Evolutionary conservation across 1,139 yeast genomes (phyloP).

Genomic region (Candida labiduridarum): DNA sequence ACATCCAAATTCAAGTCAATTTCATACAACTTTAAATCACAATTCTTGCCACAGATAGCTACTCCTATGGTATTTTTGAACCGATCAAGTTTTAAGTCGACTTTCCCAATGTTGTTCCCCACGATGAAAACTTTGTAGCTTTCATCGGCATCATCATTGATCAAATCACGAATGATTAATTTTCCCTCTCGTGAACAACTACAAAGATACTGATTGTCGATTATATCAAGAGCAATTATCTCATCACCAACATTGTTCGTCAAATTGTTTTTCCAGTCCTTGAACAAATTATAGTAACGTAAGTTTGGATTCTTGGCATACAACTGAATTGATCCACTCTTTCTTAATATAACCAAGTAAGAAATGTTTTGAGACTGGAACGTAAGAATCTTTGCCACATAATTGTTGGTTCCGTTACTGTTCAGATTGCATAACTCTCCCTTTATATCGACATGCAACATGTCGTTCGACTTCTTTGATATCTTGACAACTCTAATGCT

Average conservation of each 20-base stretch:
- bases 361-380: constrained; percentile 23
- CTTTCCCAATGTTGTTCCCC: constrained; percentile 38
- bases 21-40: constrained; percentile 39
- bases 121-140: constrained; percentile 33
- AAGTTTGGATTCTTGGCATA: constrained; percentile 21
- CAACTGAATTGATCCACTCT: constrained; percentile 34
- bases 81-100: constrained; percentile 24
- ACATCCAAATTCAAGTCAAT: constrained; percentile 12
- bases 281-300: constrained; percentile 26
- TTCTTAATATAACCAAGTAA: constrained; percentile 31
- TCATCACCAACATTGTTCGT: constrained; percentile 22
- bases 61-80: constrained; percentile 20
- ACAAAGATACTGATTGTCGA: constrained; percentile 36
- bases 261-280: constrained; percentile 38
- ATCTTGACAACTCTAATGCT: constrained; percentile 18
- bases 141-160: constrained; percentile 40
- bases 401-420: constrained; percentile 15
- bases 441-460: constrained; percentile 18
- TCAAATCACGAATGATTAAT: constrained; percentile 45
- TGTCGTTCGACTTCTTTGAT: constrained; percentile 12
- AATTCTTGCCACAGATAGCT: constrained; percentile 50
- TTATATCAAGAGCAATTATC: constrained; percentile 26
- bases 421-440: constrained; percentile 23
- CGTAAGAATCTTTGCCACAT: constrained; percentile 23
- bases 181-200: constrained; percentile 50